Evolutionary conservation across 2,329 filamentous ascomycete species (phyloP).

Genomic region (Aspergillus pseudoterreus): DNA sequence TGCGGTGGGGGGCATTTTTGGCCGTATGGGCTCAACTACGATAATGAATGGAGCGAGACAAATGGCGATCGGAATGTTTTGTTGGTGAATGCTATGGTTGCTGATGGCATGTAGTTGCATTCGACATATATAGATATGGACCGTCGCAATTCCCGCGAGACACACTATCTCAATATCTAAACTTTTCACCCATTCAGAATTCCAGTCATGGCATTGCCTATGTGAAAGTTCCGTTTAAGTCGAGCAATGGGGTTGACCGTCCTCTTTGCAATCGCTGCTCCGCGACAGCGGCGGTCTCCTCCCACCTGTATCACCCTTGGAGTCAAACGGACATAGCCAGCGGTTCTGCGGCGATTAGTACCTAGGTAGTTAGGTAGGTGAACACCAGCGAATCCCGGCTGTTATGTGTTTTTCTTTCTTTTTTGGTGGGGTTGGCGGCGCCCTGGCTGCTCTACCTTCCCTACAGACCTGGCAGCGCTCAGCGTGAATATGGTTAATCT

Average conservation of each 20-base stretch:
- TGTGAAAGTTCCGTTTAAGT: not conserved
- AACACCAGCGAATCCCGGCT: too few species aligned
- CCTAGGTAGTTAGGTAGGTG: too few species aligned
- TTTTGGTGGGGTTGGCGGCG: too few species aligned
- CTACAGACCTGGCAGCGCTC: too few species aligned
- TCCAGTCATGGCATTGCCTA: not conserved
- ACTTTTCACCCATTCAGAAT: not conserved
- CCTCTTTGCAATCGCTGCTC: too few species aligned
- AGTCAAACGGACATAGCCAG: too few species aligned
- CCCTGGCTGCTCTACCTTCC: too few species aligned
- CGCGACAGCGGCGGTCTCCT: too few species aligned
- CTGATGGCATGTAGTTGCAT: conserved; percentile 5
- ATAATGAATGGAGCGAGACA: conserved; percentile 8
- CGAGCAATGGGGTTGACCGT: not conserved
- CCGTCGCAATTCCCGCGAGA: not conserved
- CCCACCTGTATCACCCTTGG: too few species aligned
- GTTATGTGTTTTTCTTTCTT: too few species aligned
- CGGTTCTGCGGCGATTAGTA: too few species aligned
- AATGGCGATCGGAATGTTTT: conserved; percentile 7
- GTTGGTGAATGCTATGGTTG: conserved; percentile 8
- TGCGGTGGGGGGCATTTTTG: conserved; percentile 8
- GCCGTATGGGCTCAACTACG: conserved; percentile 8
- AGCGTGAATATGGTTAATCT: too few species aligned
- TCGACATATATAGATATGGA: not conserved
- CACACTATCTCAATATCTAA: not conserved